phyloP scores from a whole-genome alignment of 495 filamentous ascomycete genomes.

The Astrothelium subdiscretum region DNA sequence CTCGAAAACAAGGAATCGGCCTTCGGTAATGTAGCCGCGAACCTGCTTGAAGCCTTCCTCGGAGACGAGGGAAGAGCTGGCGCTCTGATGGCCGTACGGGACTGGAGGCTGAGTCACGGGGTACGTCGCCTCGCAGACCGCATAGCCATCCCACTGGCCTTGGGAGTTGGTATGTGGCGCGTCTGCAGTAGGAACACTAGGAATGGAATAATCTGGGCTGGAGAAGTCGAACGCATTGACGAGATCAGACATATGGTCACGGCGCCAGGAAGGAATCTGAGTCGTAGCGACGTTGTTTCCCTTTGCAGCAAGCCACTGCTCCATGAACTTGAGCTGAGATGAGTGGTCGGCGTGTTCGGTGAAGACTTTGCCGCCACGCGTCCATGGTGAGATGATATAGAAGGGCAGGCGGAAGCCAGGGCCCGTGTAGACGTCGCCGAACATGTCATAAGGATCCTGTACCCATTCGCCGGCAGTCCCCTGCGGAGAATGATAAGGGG shows the following conservation, averaged over 20 bases:
- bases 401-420: constrained; percentile 44
- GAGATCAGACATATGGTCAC: constrained; percentile 43
- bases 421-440: constrained; percentile 39
- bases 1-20: constrained; percentile 28
- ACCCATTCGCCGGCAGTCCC: constrained; percentile 45
- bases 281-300: constrained; percentile 37
- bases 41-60: constrained; percentile 43
- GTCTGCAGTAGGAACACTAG: constrained; percentile 32
- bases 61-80: constrained; percentile 10
- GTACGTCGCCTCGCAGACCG: constrained; percentile 33
- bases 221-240: constrained; percentile 42
- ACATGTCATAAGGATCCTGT: constrained; percentile 36
- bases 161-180: constrained; percentile 23
- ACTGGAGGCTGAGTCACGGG: constrained; percentile 31
- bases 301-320: constrained; percentile 40
- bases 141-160: constrained; percentile 35
- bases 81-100: constrained; percentile 35
- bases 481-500: constrained; percentile 40
- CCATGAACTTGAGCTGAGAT: constrained; percentile 45
- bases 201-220: constrained; percentile 38
- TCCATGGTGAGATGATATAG: constrained; percentile 47
- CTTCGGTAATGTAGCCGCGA: constrained; percentile 43
- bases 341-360: constrained; percentile 46
- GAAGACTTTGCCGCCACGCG: constrained; percentile 42
- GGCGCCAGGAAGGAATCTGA: constrained; percentile 42